Conservation (phyloP, 257 asterid genomes). For the Nicotiana sylvestris region DNA sequence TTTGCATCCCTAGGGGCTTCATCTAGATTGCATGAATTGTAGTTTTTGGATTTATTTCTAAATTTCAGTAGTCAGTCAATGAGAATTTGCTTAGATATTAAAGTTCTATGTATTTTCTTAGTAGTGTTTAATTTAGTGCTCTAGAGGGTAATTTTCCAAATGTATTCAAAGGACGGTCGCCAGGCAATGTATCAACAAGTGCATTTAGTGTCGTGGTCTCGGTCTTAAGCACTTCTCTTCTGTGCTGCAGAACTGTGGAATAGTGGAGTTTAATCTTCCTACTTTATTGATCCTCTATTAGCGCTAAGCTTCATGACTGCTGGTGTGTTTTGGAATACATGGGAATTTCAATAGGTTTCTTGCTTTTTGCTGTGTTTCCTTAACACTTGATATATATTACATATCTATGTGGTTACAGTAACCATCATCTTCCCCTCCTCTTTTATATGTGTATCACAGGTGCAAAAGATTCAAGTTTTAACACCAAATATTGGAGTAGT, state of each 20-base stretch:
- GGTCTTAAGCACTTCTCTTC: background rate
- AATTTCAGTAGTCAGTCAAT: background rate
- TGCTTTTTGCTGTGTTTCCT: background rate
- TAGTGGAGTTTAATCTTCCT: background rate
- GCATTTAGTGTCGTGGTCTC: background rate
- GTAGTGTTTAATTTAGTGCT: background rate
- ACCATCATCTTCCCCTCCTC: background rate
- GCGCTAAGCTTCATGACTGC: background rate
- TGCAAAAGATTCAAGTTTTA: slow-evolving; percentile 91
- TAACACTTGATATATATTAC: background rate
- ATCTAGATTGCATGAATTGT: background rate
- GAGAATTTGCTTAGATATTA: background rate
- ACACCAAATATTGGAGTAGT: slow-evolving; percentile 98
- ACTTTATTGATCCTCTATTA: background rate
- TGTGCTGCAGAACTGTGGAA: background rate
- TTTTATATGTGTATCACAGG: slow-evolving; percentile 34
- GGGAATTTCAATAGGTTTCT: background rate
- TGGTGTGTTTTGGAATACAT: background rate
- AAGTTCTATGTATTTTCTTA: background rate
- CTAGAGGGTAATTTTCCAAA: background rate
- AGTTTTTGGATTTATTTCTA: background rate
- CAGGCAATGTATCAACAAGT: background rate
- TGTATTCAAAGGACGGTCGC: background rate
- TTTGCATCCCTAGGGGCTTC: background rate
- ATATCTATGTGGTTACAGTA: background rate